A percentile compares a stretch with the other conserved stretches of the same genome.
These are phyloP conservation scores for Cryoendolithus antarcticus DNA, from an alignment of 2,329 filamentous ascomycete species.

Conservation along the genomic window DNA sequence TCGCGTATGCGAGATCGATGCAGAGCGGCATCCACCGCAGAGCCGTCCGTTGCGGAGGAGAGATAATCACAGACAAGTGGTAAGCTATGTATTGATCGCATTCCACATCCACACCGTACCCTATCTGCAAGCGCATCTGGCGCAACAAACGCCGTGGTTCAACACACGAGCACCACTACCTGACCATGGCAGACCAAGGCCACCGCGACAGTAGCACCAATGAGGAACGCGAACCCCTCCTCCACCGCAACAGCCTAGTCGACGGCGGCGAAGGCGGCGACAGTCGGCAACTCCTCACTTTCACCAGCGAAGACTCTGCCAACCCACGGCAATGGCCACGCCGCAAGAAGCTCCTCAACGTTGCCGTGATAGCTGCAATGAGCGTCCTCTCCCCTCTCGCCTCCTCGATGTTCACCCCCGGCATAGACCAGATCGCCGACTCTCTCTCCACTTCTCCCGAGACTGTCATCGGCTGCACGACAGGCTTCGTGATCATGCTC, in stretches of 20 bases:
- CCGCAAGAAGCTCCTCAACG: conserved; percentile 35
- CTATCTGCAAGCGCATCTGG: too few species aligned
- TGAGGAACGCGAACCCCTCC: conserved; percentile 29
- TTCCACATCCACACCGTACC: too few species aligned
- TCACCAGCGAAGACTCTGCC: conserved; percentile 27
- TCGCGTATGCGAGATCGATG: too few species aligned
- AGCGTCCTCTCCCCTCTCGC: conserved; percentile 36
- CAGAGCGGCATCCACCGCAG: too few species aligned
- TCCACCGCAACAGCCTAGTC: conserved; percentile 18
- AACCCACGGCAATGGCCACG: conserved; percentile 36
- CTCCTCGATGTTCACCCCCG: conserved; percentile 40
- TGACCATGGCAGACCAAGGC: conserved; percentile 1
- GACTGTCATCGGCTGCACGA: conserved; percentile 37
- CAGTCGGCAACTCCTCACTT: conserved; percentile 16
- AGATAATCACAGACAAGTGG: too few species aligned
- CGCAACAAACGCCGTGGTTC: not conserved
- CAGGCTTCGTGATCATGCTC: conserved; percentile 38
- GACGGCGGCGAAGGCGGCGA: conserved; percentile 26
- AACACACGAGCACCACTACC: conserved; percentile 1
- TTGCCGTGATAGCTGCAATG: conserved; percentile 39
- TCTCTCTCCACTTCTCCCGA: conserved; percentile 30
- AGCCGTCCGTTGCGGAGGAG: too few species aligned
- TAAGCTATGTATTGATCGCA: too few species aligned
- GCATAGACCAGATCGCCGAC: conserved; percentile 37
- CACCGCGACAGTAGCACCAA: conserved; percentile 1